phyloP scores from a whole-genome alignment of 176 grass and related monocot genomes.

The Puya raimondii region DNA sequence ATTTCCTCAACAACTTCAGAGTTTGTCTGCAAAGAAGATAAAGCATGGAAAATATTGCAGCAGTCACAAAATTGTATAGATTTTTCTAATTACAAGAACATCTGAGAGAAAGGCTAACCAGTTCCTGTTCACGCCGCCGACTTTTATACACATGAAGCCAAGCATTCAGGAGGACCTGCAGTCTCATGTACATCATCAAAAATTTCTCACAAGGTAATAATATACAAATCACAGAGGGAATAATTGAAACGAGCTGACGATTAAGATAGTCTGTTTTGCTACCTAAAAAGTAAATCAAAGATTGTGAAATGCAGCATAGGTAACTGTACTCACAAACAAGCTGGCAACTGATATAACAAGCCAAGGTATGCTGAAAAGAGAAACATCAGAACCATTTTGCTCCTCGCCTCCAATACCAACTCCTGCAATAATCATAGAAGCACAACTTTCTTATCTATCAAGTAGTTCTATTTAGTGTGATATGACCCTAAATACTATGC shows the following conservation, averaged over 20 bases:
- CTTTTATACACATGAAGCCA: conserved; percentile 95
- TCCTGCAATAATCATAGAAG: conserved; percentile 37
- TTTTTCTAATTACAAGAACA: conserved; percentile 5
- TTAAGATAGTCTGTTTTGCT: neutral
- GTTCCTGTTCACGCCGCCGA: conserved; percentile 74
- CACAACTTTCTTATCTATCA: neutral
- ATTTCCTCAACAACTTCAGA: conserved; percentile 94
- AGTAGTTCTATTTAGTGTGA: neutral
- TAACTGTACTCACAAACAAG: conserved; percentile 99
- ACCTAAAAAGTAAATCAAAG: neutral
- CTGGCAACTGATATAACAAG: conserved; percentile 58
- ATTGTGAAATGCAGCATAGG: conserved; percentile 12
- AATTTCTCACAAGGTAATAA: neutral
- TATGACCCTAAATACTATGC: neutral
- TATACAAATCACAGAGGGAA: neutral
- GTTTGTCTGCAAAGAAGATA: conserved; percentile 41
- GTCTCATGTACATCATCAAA: conserved; percentile 8
- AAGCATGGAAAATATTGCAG: conserved; percentile 25
- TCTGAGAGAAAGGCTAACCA: conserved; percentile 36
- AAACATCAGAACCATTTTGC: conserved; percentile 66
- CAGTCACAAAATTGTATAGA: conserved; percentile 7
- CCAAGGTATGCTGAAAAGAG: conserved; percentile 78
- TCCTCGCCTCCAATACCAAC: conserved; percentile 96
- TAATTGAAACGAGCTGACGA: neutral
- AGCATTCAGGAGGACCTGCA: conserved; percentile 67